A percentile compares a stretch with the other conserved stretches of the same genome.
Conservation (phyloP, 768 basidiomycete species). For the Rhodosporidiobolus sp. region DNA sequence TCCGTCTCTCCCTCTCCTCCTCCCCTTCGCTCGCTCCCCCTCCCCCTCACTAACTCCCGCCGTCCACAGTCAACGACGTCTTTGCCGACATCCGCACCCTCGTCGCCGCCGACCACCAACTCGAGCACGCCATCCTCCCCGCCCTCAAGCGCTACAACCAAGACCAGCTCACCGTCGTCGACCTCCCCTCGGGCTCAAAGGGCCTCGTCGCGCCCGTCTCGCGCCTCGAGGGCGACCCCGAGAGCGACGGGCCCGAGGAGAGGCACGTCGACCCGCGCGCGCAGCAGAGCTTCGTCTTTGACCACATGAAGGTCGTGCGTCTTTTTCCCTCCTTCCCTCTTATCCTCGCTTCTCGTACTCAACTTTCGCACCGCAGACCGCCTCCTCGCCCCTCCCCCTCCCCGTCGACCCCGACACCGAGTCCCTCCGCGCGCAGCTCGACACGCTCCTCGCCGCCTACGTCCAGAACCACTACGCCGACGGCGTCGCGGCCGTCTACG, state of each 20-base stretch:
- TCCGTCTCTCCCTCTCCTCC: neutral
- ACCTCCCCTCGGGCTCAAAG: conserved; percentile 63
- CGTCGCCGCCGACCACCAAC: conserved; percentile 77
- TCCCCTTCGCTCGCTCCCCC: neutral
- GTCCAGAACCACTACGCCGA: conserved; percentile 76
- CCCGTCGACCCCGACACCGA: conserved; percentile 59
- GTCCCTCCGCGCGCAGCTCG: conserved; percentile 62
- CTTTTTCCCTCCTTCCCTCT: neutral
- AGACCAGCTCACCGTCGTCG: conserved; percentile 79
- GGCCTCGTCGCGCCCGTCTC: conserved; percentile 6
- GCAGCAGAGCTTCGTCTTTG: conserved; percentile 72
- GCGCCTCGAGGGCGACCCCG: neutral
- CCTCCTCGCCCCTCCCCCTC: conserved; percentile 61
- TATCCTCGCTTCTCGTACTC: neutral
- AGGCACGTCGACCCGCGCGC: conserved; percentile 81
- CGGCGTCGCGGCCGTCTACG: conserved; percentile 71
- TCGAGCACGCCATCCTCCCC: conserved; percentile 72
- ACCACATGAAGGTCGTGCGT: conserved; percentile 59
- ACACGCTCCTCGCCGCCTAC: conserved; percentile 65
- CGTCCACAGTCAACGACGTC: conserved; percentile 32
- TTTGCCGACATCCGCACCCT: conserved; percentile 74
- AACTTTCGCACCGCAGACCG: conserved; percentile 5
- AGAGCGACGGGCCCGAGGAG: conserved; percentile 57
- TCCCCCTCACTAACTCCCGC: neutral
- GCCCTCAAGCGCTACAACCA: conserved; percentile 80